Conservation (phyloP, 495 filamentous ascomycete species). For the Trichoderma parareesei region DNA sequence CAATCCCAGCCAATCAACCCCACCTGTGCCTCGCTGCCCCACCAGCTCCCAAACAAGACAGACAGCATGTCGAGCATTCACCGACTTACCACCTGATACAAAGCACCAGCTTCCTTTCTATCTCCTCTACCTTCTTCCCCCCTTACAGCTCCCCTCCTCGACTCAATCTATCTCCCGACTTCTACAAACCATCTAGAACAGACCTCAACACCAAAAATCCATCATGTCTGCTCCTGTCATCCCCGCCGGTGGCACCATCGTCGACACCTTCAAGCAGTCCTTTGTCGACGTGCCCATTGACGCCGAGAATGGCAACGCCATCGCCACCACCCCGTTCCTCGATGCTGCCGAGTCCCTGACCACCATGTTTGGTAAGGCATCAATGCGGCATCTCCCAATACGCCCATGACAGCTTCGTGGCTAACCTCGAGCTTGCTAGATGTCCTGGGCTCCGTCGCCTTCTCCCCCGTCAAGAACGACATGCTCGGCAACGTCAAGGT, state of each 20-base stretch:
- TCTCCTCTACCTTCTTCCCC: conserved; percentile 9
- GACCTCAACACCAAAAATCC: conserved; percentile 11
- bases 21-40: conserved; percentile 2
- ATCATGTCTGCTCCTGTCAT: conserved; percentile 33
- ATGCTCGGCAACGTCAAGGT: conserved; percentile 91
- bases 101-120: background rate
- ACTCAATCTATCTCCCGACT: background rate
- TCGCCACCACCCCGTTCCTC: conserved; percentile 81
- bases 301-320: conserved; percentile 60
- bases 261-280: conserved; percentile 71
- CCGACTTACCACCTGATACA: background rate
- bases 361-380: conserved; percentile 70
- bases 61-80: background rate
- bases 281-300: conserved; percentile 77
- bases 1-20: background rate
- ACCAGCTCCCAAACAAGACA: background rate
- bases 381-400: background rate
- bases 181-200: background rate
- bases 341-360: conserved; percentile 81
- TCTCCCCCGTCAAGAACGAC: conserved; percentile 81
- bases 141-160: conserved; percentile 12
- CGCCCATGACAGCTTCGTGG: background rate
- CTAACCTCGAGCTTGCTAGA: conserved; percentile 41
- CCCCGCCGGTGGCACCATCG: conserved; percentile 66
- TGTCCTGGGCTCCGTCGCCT: conserved; percentile 70